Base-by-base conservation (phyloP, 176 grass and related monocot species). In the Cymbopogon citratus region DNA sequence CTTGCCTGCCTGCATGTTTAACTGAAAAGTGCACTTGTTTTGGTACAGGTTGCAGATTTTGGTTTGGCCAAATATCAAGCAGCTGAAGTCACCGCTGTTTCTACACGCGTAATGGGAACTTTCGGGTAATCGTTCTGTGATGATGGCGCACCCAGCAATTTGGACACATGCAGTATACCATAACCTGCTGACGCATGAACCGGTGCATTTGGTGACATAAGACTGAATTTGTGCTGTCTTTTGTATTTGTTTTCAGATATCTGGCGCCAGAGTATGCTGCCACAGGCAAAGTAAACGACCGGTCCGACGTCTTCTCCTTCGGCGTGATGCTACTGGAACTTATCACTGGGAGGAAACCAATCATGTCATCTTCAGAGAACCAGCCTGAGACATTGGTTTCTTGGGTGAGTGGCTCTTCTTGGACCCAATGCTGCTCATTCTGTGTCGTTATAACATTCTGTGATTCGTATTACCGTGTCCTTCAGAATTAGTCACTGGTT, bases 311-410 rank as follows among this genome's bases (percentile, higher is more conserved):
- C 46, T 97, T 88, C 73, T 97, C 94, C 74, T 94, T 94, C 66
- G 94, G 94, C 41, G 91, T 97, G 6, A 88, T 97, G 94, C 80
- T 97, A 75, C 83, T 97, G 48, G 94, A 94, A 57, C 83, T 97
- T 71, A 92, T 97, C 66, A 88, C 91, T 2, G 94, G 94, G 85
- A 90, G 54, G 71, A 89, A 85, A 15, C 94, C 94, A 61, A 59
- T 94, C 35, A 44, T 81, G 56, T 21, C 11, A 16, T 75, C 87
- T 74, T 78, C 71, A 69, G 79, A 40, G 29, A 3, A 78, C 35
- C 66, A 92, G 63, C 69, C 86, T 3, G 87, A 84, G 43, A 74
- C 60, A 14, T 41, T 97, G 80, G 90, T 94, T 62, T 48, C 81
- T 34, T 97, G 94, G 94, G 94, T 97, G 51, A 89, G 83, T 82